Evolutionary conservation across 495 filamentous ascomycete species (phyloP).

Genomic region (Aspergillus ostianus): DNA sequence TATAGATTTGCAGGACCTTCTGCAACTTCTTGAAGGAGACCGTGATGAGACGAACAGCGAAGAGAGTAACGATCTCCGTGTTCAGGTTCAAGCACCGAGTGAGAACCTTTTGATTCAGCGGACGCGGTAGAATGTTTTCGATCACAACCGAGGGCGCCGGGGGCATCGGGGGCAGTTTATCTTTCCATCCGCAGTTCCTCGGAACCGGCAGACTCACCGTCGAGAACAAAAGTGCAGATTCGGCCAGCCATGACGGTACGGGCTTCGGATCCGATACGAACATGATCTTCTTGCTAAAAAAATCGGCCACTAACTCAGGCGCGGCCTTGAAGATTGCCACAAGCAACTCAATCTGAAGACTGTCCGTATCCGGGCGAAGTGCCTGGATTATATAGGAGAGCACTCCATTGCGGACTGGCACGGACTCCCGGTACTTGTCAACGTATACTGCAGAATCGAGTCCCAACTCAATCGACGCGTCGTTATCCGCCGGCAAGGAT

Average conservation of each 20-base stretch:
- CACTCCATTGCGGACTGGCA: slow-evolving; percentile 72
- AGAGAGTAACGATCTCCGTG: slow-evolving; percentile 72
- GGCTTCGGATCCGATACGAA: slow-evolving; percentile 90
- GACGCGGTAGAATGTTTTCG: slow-evolving; percentile 83
- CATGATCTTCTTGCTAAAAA: slow-evolving; percentile 73
- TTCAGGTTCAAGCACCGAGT: slow-evolving; percentile 75
- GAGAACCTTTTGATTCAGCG: slow-evolving; percentile 72
- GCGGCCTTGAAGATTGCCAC: slow-evolving; percentile 73
- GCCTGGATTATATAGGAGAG: slow-evolving; percentile 72
- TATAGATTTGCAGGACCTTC: slow-evolving; percentile 45
- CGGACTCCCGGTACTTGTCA: slow-evolving; percentile 59
- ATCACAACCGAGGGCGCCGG: slow-evolving; percentile 73
- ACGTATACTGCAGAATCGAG: slow-evolving; percentile 66
- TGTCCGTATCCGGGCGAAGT: slow-evolving; percentile 81
- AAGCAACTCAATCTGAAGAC: slow-evolving; percentile 76
- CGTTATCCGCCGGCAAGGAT: slow-evolving; percentile 35
- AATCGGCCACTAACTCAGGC: slow-evolving; percentile 82
- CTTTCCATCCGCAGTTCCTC: slow-evolving; percentile 62
- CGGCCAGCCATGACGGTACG: slow-evolving; percentile 90
- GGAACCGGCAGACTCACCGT: slow-evolving; percentile 72
- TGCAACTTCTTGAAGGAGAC: slow-evolving; percentile 77
- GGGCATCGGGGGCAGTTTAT: slow-evolving; percentile 53
- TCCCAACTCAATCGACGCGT: slow-evolving; percentile 60
- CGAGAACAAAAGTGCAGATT: slow-evolving; percentile 81
- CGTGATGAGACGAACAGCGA: slow-evolving; percentile 74